Evolutionary conservation across 2,329 filamentous ascomycete species (phyloP), one percentile per base, ranked within the genome.

Genomic region (Claviceps sp.): DNA sequence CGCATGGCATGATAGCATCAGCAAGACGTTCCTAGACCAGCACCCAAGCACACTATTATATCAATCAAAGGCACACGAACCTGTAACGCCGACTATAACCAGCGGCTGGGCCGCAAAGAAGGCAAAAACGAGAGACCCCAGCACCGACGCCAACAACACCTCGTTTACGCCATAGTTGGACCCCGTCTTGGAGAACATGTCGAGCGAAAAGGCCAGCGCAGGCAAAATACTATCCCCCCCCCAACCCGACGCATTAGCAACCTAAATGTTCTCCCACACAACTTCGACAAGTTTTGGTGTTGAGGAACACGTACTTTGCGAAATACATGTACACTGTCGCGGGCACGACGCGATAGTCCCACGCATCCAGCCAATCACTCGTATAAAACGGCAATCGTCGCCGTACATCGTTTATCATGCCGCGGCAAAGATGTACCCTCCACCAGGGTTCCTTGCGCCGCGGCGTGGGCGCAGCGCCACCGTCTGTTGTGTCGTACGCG

Each of bases 271-370:
- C 30, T 34, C 30, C 30, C 9, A 34, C 30, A 11, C 30, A 34
- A 34, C 3, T 34, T 34, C 3, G 30, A 34, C 30, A 11, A 34
- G 30, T 11, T 11, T 34, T 34, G 9, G 9, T 34, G 30, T 9
- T 34, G 30, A 34, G 9, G 20, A 13, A 20, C 2, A 58, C 73
- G 56, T 75, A 91, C 87, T 94, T 94, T 56, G 89, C 88, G 76
- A 94, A 95, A 71, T 93, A 95, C 87, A 94, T 95, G 69, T 94
- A 94, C 34, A 94, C 72, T 9, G 89, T 94, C 16, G 87, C 87
- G 1, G 89, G 89, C 41, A 95, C 77, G 43, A 95, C 87, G 51
- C 89, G 80, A 70, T 95, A 95, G 64, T 94, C 86, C 87, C 87
- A 93, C 1, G 89, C 89, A 71, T 95, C 89, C 18, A 65, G 73